Evolutionary conservation across 345 rosid genomes (phyloP), one percentile per base, ranked within the genome.

Genomic region (Salix caprea): DNA sequence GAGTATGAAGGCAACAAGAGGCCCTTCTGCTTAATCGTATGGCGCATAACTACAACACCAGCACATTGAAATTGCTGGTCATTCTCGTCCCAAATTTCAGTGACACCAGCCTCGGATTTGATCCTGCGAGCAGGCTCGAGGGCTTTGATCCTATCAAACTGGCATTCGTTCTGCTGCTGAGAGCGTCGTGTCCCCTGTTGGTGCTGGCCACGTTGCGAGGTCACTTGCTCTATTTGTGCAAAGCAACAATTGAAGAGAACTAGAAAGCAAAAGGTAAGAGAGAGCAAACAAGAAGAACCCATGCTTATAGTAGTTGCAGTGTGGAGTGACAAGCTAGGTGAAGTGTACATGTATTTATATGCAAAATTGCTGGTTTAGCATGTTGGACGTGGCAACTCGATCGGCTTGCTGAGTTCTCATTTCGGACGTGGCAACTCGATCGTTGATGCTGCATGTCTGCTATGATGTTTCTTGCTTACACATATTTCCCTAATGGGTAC

Each of bases 21-120:
- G 16, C 90, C 89, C 10, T 65, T 71, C 16, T 11, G 62, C 6
- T 74, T 30, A 69, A 89, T 78, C 11, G 28, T 76, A 30, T 84
- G 91, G 65, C 90, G 84, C 42, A 85, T 21, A 32, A 75, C 79
- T 0, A 72, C 88, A 28, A 82, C 90, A 12, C 84, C 88, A 18
- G 87, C 88, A 40, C 90, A 87, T 67, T 71, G 79, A 73, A 87
- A 73, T 69, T 87, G 87, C 13, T 80, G 65, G 7, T 83, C 76
- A 23, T 77, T 76, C 70, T 78, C 84, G 44, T 86, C 85, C 88
- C 87, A 87, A 21, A 84, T 74, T 69, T 87, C 88, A 7, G 85
- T 77, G 39, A 56, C 40, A 15, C 91, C 86, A n/a, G 84, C 88
- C 69, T 89, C 91, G 0, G 86, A 74, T 70, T 70, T 56, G 58